Evolutionary conservation across 306 rosid species (phyloP).

Genomic region (Herpetospermum pedunculosum): DNA sequence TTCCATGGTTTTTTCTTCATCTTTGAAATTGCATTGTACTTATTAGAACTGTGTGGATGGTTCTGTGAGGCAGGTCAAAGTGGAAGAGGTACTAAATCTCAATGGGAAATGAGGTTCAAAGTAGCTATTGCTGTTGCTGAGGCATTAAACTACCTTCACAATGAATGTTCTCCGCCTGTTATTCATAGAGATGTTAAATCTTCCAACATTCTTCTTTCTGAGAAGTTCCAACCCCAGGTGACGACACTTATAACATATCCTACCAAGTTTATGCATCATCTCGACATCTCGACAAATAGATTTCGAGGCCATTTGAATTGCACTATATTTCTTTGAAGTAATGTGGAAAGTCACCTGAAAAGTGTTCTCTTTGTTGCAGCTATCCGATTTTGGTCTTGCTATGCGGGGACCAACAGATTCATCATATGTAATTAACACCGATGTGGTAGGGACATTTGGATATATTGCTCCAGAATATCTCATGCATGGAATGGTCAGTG

Average conservation of each 20-base stretch:
- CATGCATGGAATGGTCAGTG: slow-evolving; percentile 86
- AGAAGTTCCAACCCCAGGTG: slow-evolving; percentile 54
- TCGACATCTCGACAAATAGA: background rate
- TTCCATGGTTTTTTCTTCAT: background rate
- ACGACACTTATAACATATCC: background rate
- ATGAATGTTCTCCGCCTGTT: slow-evolving; percentile 47
- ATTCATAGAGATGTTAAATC: slow-evolving; percentile 91
- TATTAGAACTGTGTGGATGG: slow-evolving; percentile 18
- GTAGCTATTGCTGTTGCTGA: slow-evolving; percentile 64
- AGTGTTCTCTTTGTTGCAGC: slow-evolving; percentile 24
- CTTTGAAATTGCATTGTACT: background rate
- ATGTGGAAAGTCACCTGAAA: background rate
- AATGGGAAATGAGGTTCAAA: slow-evolving; percentile 65
- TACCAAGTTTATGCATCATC: background rate
- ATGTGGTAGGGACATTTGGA: slow-evolving; percentile 84
- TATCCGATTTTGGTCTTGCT: slow-evolving; percentile 90
- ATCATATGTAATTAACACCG: slow-evolving; percentile 36
- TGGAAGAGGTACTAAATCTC: slow-evolving; percentile 22
- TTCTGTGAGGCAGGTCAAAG: slow-evolving; percentile 7
- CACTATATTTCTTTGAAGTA: background rate
- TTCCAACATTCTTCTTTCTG: slow-evolving; percentile 73
- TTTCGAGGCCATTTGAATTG: background rate
- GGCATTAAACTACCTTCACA: slow-evolving; percentile 67
- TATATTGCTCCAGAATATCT: slow-evolving; percentile 94
- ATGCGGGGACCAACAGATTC: slow-evolving; percentile 61